Evolutionary conservation across 176 grass and related monocot genomes (phyloP).

Genomic region (Hordeum vulgare): DNA sequence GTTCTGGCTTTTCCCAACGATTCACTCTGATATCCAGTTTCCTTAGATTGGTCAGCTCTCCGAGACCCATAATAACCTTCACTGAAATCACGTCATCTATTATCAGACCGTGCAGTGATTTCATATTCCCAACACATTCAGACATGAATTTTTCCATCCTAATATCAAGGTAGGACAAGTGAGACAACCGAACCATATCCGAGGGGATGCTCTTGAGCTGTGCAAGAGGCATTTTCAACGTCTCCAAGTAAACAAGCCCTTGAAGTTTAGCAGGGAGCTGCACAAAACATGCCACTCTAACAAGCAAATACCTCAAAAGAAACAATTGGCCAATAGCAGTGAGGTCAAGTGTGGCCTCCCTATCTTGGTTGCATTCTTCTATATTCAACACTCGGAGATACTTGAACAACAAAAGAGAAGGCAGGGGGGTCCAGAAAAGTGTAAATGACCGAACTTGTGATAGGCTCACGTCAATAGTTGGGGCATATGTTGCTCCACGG

Average conservation of each 20-base stretch:
- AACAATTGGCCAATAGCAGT: neutral
- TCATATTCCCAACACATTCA: neutral
- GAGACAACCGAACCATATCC: neutral
- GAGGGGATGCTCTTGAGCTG: neutral
- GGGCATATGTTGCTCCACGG: neutral
- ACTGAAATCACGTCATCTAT: neutral
- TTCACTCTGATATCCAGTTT: fast-evolving
- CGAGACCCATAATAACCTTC: neutral
- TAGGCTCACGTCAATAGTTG: neutral
- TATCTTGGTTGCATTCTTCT: fast-evolving
- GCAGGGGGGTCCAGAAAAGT: neutral
- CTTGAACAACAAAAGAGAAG: neutral
- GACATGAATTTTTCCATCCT: neutral
- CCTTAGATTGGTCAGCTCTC: neutral
- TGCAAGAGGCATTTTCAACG: fast-evolving
- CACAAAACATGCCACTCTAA: neutral
- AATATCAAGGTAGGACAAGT: neutral
- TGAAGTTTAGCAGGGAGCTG: neutral
- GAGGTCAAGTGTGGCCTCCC: neutral
- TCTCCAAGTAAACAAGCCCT: neutral
- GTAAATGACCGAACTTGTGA: neutral
- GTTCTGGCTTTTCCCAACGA: neutral
- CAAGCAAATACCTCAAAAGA: neutral
- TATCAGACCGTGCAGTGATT: neutral
- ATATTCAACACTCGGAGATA: neutral